Conservation (phyloP, 2,329 filamentous ascomycete genomes). For the Pseudopyricularia cyperi region DNA sequence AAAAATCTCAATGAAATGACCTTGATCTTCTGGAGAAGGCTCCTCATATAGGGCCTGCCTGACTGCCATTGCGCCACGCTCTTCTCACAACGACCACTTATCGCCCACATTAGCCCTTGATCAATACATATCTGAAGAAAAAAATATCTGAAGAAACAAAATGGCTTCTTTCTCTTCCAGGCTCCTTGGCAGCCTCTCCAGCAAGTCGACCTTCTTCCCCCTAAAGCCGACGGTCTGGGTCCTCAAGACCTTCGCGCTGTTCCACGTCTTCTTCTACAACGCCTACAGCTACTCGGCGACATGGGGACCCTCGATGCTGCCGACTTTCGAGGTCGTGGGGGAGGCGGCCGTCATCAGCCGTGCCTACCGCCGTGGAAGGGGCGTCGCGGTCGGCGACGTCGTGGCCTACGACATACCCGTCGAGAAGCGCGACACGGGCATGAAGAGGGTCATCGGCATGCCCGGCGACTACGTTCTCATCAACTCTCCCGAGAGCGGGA, state of each 20-base stretch:
- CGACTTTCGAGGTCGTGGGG: slow-evolving; percentile 57
- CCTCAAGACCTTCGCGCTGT: slow-evolving; percentile 19
- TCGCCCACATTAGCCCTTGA: no score
- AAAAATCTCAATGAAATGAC: no score
- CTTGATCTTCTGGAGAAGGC: no score
- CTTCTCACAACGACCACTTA: no score
- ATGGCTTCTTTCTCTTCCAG: not conserved
- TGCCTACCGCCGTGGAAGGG: slow-evolving; percentile 53
- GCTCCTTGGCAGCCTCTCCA: not conserved
- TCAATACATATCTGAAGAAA: no score
- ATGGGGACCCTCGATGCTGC: slow-evolving; percentile 76
- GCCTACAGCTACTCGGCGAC: slow-evolving; percentile 45
- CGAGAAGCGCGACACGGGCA: slow-evolving; percentile 42
- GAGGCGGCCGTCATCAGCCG: slow-evolving; percentile 59
- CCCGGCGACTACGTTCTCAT: slow-evolving; percentile 63
- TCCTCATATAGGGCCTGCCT: no score
- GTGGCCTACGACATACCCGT: slow-evolving; percentile 68
- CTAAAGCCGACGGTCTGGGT: not conserved
- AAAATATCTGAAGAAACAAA: not conserved
- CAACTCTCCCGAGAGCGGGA: slow-evolving; percentile 40
- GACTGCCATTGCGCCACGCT: no score
- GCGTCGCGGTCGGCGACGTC: slow-evolving; percentile 64
- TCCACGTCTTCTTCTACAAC: slow-evolving; percentile 46
- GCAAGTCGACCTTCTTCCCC: not conserved
- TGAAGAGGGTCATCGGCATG: slow-evolving; percentile 71